Base-by-base conservation (phyloP, 306 rosid genomes). In the Vigna reflexopilosa region DNA sequence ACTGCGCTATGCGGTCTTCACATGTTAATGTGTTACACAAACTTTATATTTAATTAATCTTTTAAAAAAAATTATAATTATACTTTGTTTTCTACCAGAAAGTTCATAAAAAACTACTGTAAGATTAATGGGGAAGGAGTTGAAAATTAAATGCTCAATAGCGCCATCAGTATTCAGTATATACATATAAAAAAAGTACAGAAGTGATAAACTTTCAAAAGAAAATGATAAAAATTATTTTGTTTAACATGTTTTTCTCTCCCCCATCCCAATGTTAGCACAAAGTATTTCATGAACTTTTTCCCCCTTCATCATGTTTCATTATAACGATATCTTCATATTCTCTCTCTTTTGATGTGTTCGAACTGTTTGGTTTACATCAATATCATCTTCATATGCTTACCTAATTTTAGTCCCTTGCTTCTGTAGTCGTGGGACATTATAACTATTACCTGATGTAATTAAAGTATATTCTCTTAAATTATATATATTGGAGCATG, bases 1-100 rank as follows among this genome's bases (percentile, higher is more conserved):
- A 81, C 81, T 76, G 77, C 85, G 85, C 74, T 81, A 76, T 76
- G 85, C 85, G 73, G 84, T 75, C 84, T 0, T 38, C 1, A 34
- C 7, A 5, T 34, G 38, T 5, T 0, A 26, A 2, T 26, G 0
- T 2, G 2, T 26, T 3, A 26, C 28, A 26, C 28, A 2, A 24
- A 2, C 0, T 24, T 24, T 1, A 0, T 34, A 34, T 34, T 34
- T 30, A 30, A 30, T 0, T 30, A 30, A 4, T 4, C 4, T 30
- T 3, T 30, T 2, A 30, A 30, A 13, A 44, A 44, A 9, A 44
- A 3, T 12, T 11, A 45, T 11, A 45, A 12, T 45, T 3, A 1
- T 45, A 45, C 50, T 45, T 45, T 45, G 3, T 12, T 45, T 12
- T 44, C 4, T 11, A 42, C 0, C 4, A 44, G 0, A 44, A 11